These are phyloP conservation scores for Podosphaera xanthii DNA, from an alignment of 2,329 filamentous ascomycete species.

Conservation along the genomic window DNA sequence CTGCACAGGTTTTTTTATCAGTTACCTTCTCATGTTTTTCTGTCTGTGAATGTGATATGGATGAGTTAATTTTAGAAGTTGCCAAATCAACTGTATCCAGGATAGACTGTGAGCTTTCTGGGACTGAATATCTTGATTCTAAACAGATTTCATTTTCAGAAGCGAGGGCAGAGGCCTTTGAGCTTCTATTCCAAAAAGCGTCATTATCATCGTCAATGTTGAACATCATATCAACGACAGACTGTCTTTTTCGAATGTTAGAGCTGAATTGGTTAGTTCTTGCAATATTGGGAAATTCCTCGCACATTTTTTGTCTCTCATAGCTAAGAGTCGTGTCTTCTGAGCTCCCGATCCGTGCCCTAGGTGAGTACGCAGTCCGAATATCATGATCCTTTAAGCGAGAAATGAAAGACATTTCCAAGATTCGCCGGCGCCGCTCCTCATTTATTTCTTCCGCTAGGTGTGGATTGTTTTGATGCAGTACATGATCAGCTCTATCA, in stretches of 20 bases:
- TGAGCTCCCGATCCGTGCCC: slow-evolving; percentile 34
- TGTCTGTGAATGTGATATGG: not conserved
- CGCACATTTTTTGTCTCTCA: slow-evolving; percentile 19
- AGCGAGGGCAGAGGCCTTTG: slow-evolving; percentile 1
- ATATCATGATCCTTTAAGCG: slow-evolving; percentile 41
- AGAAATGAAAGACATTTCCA: slow-evolving; percentile 49
- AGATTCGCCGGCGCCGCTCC: slow-evolving; percentile 45
- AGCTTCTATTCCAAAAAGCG: slow-evolving; percentile 4
- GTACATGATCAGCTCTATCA: slow-evolving; percentile 40
- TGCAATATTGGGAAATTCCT: slow-evolving; percentile 23
- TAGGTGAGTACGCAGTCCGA: slow-evolving; percentile 35
- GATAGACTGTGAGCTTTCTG: not conserved
- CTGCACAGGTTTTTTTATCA: slow-evolving; percentile 2
- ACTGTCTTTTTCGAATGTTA: slow-evolving; percentile 42
- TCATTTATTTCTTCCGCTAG: slow-evolving; percentile 39
- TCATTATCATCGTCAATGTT: slow-evolving; percentile 55
- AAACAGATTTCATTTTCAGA: not conserved
- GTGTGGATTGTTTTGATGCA: slow-evolving; percentile 28
- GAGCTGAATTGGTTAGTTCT: slow-evolving; percentile 41
- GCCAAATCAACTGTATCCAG: not conserved
- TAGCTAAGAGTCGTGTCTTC: slow-evolving; percentile 31
- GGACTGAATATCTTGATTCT: not conserved
- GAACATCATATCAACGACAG: slow-evolving; percentile 62
- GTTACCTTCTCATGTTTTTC: not conserved
- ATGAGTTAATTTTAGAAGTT: not conserved